phyloP scores from a whole-genome alignment of 768 basidiomycete genomes.

The Suillus placidus region DNA sequence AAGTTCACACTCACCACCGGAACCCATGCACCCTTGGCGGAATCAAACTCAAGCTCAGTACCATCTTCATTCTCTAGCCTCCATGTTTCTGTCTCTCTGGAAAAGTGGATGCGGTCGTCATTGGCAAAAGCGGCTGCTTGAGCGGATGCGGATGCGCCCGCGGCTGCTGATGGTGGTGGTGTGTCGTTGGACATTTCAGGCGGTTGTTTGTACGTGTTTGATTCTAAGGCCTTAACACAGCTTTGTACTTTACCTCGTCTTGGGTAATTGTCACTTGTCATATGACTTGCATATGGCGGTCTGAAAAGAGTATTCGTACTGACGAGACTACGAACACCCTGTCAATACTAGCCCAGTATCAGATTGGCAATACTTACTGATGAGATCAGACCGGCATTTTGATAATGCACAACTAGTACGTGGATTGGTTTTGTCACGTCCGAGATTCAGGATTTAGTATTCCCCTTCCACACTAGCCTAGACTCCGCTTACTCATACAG shows the following conservation, averaged over 20 bases:
- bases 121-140: conserved; percentile 73
- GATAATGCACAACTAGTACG: neutral
- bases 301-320: neutral
- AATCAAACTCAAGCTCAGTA: conserved; percentile 88
- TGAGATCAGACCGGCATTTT: neutral
- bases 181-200: conserved; percentile 34
- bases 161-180: conserved; percentile 53
- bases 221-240: conserved; percentile 16
- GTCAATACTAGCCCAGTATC: neutral
- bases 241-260: neutral
- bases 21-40: conserved; percentile 75
- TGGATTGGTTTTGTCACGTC: neutral
- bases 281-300: no score
- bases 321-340: neutral
- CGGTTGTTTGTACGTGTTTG: conserved; percentile 46
- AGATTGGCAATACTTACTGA: neutral
- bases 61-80: conserved; percentile 89
- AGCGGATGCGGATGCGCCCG: conserved; percentile 55
- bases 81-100: conserved; percentile 77
- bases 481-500: neutral
- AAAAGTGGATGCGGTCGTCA: conserved; percentile 84
- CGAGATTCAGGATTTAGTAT: neutral
- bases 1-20: conserved; percentile 64
- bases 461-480: neutral
- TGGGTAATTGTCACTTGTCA: neutral